Evolutionary conservation across 345 rosid genomes (phyloP).

Genomic region (Eucalyptus globulus): DNA sequence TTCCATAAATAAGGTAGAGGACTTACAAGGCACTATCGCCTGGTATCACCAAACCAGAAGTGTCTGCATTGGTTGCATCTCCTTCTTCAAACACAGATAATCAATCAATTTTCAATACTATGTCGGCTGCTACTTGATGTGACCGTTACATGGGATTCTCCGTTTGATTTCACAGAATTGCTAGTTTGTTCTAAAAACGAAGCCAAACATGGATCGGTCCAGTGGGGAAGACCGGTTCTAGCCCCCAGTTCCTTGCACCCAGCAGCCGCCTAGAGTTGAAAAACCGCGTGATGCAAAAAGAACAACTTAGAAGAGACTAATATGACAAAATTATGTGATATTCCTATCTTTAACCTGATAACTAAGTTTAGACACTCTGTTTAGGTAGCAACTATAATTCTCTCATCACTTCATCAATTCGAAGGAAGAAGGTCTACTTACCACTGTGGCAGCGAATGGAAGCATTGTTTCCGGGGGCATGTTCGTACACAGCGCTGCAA

Average conservation of each 20-base stretch:
- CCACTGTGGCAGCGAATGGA: slow-evolving; percentile 87
- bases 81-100: not conserved
- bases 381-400: not conserved
- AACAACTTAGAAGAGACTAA: not conserved
- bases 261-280: slow-evolving; percentile 56
- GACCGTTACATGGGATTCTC: not conserved
- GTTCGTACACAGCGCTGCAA: slow-evolving; percentile 43
- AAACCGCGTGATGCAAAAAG: not conserved
- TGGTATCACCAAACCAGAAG: not conserved
- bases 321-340: not conserved
- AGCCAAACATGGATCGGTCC: slow-evolving; percentile 37
- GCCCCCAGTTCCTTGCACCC: slow-evolving; percentile 82
- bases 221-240: slow-evolving; percentile 56
- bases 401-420: not conserved
- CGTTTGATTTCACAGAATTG: not conserved
- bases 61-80: not conserved
- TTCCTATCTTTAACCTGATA: not conserved
- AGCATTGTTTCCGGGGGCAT: slow-evolving; percentile 74
- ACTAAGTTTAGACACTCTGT: not conserved
- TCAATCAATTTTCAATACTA: accelerated
- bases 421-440: slow-evolving; percentile 3
- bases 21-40: accelerated
- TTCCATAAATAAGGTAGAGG: not conserved
- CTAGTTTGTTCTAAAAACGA: slow-evolving; percentile 4
- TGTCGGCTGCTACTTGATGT: not conserved